These are phyloP conservation scores for Raddia distichophylla DNA, from an alignment of 176 grass and related monocot genomes.

Conservation along the genomic window DNA sequence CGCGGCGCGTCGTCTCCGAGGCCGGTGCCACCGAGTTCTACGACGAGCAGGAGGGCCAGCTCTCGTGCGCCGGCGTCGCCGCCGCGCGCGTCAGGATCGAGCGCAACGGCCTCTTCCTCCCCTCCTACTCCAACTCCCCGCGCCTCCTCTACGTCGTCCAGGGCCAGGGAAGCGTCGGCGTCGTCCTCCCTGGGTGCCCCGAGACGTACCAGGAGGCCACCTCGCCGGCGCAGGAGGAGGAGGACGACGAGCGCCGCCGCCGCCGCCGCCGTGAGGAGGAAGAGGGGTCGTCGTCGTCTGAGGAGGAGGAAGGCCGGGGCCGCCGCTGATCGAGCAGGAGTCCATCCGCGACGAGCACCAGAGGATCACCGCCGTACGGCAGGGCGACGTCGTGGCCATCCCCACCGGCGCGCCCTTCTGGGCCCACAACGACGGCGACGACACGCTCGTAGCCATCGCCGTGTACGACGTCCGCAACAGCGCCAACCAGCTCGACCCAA, in stretches of 20 bases:
- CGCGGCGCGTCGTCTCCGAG: constrained; percentile 37
- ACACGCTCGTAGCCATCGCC: constrained; percentile 33
- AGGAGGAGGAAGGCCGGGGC: constrained; percentile 21
- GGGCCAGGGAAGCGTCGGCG: constrained; percentile 25
- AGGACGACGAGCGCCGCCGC: neutral
- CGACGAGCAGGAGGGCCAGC: constrained; percentile 45
- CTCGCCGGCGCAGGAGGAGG: constrained; percentile 10
- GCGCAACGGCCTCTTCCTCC: constrained; percentile 46
- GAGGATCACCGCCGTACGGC: constrained; percentile 37
- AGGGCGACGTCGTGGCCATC: constrained; percentile 46
- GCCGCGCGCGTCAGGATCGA: constrained; percentile 42
- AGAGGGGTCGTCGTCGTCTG: constrained; percentile 8
- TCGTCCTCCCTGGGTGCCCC: constrained; percentile 43
- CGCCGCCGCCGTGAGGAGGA: neutral
- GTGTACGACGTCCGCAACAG: constrained; percentile 43
- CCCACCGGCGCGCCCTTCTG: constrained; percentile 47
- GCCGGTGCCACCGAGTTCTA: constrained; percentile 49
- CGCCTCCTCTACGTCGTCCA: constrained; percentile 48
- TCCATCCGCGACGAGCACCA: constrained; percentile 49
- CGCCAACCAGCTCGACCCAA: constrained; percentile 52
- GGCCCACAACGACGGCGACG: constrained; percentile 53
- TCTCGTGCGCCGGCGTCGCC: constrained; percentile 47
- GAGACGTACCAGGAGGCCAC: constrained; percentile 46
- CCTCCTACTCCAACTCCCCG: constrained; percentile 48
- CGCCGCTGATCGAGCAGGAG: too few species aligned